A percentile compares a stretch with the other conserved stretches of the same genome.
Conservation (phyloP, 2,329 filamentous ascomycete genomes). For the Chaetomiaceae sp. region DNA sequence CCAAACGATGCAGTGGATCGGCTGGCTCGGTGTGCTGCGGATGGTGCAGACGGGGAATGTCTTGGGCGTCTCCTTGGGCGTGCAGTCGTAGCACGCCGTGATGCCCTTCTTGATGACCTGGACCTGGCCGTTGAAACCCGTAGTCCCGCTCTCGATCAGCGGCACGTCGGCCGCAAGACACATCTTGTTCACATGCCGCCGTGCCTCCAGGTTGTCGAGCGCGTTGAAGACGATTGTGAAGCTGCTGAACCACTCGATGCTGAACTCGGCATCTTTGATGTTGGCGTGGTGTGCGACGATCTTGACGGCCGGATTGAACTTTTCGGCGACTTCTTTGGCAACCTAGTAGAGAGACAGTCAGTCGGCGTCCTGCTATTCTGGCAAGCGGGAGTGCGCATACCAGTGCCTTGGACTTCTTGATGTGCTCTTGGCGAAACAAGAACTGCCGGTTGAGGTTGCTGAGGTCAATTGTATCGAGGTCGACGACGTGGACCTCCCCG, state of each 20-base stretch:
- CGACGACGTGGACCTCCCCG: slow-evolving; percentile 88
- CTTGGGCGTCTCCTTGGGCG: slow-evolving; percentile 82
- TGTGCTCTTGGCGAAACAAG: slow-evolving; percentile 92
- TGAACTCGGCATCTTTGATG: slow-evolving; percentile 86
- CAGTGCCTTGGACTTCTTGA: slow-evolving; percentile 93
- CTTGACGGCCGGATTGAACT: slow-evolving; percentile 83
- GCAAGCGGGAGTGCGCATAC: slow-evolving; percentile 48
- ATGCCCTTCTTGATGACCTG: slow-evolving; percentile 90
- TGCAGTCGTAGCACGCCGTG: slow-evolving; percentile 96
- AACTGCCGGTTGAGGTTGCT: slow-evolving; percentile 98
- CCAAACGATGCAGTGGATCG: slow-evolving; percentile 99
- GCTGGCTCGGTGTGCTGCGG: slow-evolving; percentile 89
- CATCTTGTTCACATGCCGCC: slow-evolving; percentile 96
- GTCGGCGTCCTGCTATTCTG: background rate
- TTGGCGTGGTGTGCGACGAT: slow-evolving; percentile 89
- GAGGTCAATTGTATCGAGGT: slow-evolving; percentile 96
- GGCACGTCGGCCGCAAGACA: slow-evolving; percentile 87
- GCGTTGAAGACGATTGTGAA: slow-evolving; percentile 95
- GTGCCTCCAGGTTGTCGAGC: slow-evolving; percentile 88
- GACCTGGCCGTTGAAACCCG: slow-evolving; percentile 95
- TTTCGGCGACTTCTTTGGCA: slow-evolving; percentile 83
- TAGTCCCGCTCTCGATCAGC: slow-evolving; percentile 92
- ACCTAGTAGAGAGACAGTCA: slow-evolving; percentile 51
- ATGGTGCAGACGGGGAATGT: slow-evolving; percentile 96
- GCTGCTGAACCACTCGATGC: slow-evolving; percentile 77